phyloP scores from a whole-genome alignment of 148 eudicot genomes.

The Camellia sinensis region DNA sequence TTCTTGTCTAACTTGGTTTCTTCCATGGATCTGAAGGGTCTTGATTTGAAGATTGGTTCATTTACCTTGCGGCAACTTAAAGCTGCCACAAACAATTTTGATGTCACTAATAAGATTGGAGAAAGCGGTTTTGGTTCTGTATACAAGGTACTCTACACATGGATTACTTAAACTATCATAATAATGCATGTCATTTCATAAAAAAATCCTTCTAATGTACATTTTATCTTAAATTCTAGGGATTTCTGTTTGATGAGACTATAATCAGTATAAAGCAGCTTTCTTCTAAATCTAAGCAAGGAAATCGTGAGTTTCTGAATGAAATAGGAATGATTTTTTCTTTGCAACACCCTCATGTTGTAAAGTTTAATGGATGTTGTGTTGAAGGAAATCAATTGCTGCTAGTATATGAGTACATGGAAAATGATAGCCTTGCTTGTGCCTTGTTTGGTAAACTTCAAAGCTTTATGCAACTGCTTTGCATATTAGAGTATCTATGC shows the following conservation, averaged over 20 bases:
- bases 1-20: neutral
- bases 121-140: constrained; percentile 51
- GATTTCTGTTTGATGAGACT: constrained; percentile 37
- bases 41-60: constrained; percentile 33
- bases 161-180: neutral
- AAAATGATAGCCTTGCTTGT: constrained; percentile 44
- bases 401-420: constrained; percentile 44
- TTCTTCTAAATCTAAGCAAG: constrained; percentile 51
- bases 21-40: constrained; percentile 31
- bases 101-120: constrained; percentile 40
- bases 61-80: constrained; percentile 39
- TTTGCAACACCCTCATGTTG: constrained; percentile 35
- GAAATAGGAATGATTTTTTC: constrained; percentile 54
- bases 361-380: constrained; percentile 45
- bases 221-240: constrained; percentile 24
- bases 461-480: neutral
- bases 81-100: constrained; percentile 44
- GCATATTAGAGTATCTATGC: neutral
- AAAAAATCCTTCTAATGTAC: neutral
- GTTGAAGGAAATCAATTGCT: constrained; percentile 40
- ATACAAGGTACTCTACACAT: constrained; percentile 30
- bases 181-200: neutral
- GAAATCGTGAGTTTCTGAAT: constrained; percentile 51
- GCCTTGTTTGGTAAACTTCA: constrained; percentile 39
- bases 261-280: constrained; percentile 53